Evolutionary conservation across 2,329 filamentous ascomycete genomes (phyloP).

Genomic region (Cladosporium sp.): DNA sequence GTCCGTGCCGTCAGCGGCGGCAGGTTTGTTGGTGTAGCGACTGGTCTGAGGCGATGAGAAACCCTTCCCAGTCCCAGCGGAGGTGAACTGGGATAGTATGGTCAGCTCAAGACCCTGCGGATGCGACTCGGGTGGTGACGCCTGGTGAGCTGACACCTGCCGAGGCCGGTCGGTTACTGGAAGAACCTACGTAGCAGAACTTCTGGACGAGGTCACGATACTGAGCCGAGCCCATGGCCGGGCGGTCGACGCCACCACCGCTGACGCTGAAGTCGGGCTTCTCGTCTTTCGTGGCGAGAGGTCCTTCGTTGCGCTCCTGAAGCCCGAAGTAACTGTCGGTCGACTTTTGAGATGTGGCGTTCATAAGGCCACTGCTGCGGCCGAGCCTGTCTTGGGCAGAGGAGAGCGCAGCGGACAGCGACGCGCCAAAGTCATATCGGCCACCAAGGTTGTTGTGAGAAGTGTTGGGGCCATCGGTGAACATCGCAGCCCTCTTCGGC

Average conservation of each 20-base stretch:
- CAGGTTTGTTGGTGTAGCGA: constrained; percentile 10
- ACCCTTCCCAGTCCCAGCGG: constrained; percentile 25
- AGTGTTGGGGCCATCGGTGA: constrained; percentile 40
- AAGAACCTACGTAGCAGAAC: constrained; percentile 97
- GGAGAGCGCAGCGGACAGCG: constrained; percentile 73
- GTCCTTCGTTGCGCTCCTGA: constrained; percentile 27
- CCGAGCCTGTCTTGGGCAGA: constrained; percentile 60
- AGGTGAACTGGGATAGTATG: constrained; percentile 28
- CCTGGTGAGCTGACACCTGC: constrained; percentile 4
- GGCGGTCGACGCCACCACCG: constrained; percentile 54
- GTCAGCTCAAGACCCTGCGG: constrained; percentile 23
- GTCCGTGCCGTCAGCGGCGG: constrained; percentile 15
- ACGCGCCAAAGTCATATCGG: constrained; percentile 94
- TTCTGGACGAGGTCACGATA: constrained; percentile 98
- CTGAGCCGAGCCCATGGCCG: constrained; percentile 73
- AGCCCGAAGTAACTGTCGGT: constrained; percentile 35
- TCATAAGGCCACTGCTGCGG: constrained; percentile 47
- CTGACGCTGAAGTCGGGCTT: constrained; percentile 38
- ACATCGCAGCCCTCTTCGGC: constrained; percentile 55
- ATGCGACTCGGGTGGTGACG: constrained; percentile 15
- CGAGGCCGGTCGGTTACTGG: constrained; percentile 11
- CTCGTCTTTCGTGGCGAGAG: constrained; percentile 20
- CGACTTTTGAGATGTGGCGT: constrained; percentile 31
- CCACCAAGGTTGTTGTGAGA: constrained; percentile 62
- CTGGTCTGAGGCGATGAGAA: constrained; percentile 8